phyloP scores from a whole-genome alignment of 306 rosid species.

The Ormosia emarginata region DNA sequence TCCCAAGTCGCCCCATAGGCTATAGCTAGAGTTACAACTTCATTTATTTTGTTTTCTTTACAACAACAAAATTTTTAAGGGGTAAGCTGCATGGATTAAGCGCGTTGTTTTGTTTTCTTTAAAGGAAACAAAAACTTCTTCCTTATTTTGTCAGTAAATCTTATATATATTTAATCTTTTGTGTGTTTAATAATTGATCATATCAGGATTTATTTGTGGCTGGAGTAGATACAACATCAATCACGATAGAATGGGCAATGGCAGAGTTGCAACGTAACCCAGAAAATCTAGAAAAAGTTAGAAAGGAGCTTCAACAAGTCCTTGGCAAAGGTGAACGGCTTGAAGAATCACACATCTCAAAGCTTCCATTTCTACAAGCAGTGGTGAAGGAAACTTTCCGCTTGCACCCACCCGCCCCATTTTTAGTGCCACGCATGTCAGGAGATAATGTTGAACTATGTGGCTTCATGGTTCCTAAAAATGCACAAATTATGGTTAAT shows the following conservation, averaged over 20 bases:
- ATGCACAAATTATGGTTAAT: slow-evolving; percentile 12
- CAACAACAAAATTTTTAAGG: too few relatives aligned
- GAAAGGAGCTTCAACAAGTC: neutral
- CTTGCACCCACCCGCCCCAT: slow-evolving; percentile 24
- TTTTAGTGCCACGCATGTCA: neutral
- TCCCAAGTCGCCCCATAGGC: too few relatives aligned
- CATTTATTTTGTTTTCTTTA: neutral
- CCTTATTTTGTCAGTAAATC: neutral
- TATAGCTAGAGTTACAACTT: neutral
- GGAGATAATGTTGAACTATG: neutral
- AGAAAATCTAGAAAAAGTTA: neutral
- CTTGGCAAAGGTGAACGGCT: neutral
- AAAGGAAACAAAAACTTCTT: neutral
- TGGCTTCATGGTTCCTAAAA: slow-evolving; percentile 6
- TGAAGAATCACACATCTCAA: slow-evolving; percentile 24
- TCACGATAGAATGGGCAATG: slow-evolving; percentile 37
- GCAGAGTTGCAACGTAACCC: slow-evolving; percentile 18
- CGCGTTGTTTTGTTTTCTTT: neutral
- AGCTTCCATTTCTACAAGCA: slow-evolving; percentile 17
- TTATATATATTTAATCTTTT: neutral
- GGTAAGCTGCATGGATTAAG: too few relatives aligned
- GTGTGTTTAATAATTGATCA: neutral
- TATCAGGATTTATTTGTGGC: slow-evolving; percentile 13
- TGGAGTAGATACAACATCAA: slow-evolving; percentile 19
- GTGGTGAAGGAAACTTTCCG: slow-evolving; percentile 17